These are phyloP conservation scores for Debaryomyces prosopidis DNA, from an alignment of 805 yeast genomes.

Conservation along the genomic window DNA sequence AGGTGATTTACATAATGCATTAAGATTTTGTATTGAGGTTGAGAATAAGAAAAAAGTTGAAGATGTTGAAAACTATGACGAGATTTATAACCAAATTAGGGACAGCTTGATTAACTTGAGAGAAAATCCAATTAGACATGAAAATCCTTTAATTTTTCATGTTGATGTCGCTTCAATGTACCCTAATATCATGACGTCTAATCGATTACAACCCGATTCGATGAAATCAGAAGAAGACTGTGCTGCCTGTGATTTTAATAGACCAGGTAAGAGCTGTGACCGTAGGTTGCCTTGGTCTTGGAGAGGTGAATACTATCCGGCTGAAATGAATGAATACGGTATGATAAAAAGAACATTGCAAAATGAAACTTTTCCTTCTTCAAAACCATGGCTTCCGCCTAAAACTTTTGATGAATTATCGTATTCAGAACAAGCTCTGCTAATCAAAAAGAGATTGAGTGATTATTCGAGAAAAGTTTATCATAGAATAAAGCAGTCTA, in stretches of 20 bases:
- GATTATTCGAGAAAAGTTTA: constrained; percentile 87
- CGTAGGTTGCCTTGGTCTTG: constrained; percentile 93
- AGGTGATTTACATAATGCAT: constrained; percentile 69
- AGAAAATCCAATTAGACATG: constrained; percentile 62
- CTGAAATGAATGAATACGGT: constrained; percentile 85
- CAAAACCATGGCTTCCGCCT: constrained; percentile 54
- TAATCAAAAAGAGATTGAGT: constrained; percentile 72
- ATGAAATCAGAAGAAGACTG: constrained; percentile 94
- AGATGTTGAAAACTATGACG: constrained; percentile 80
- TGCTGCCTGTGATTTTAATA: constrained; percentile 94
- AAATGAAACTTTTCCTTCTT: constrained; percentile 72
- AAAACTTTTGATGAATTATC: constrained; percentile 75
- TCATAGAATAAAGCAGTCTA: constrained; percentile 75
- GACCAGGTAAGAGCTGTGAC: constrained; percentile 94
- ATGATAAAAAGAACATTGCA: constrained; percentile 85
- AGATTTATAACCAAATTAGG: constrained; percentile 61
- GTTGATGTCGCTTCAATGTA: constrained; percentile 99
- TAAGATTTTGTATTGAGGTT: constrained; percentile 79
- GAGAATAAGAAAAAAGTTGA: constrained; percentile 74
- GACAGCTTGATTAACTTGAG: constrained; percentile 57
- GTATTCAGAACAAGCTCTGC: constrained; percentile 72
- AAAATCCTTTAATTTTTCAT: constrained; percentile 87
- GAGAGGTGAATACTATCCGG: constrained; percentile 96
- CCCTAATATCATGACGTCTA: constrained; percentile 97
- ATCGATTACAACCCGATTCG: constrained; percentile 96